phyloP scores from a whole-genome alignment of 1,284 basidiomycete species.

The Microbotryomycetes sp. region DNA sequence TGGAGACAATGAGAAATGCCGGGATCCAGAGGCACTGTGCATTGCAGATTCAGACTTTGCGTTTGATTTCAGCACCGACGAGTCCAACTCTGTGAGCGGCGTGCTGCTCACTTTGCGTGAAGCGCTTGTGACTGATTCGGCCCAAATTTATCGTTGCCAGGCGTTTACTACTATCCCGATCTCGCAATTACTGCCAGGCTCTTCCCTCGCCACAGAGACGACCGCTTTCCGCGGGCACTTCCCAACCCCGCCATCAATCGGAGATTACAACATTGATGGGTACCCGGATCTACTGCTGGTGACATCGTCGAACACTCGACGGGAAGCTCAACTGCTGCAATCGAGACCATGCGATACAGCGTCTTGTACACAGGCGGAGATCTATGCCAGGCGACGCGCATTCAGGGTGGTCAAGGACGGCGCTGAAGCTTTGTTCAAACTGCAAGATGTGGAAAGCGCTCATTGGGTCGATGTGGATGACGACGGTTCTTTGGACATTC shows the following conservation, averaged over 20 bases:
- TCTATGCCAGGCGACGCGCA: slow-evolving; percentile 50
- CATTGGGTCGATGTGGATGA: slow-evolving; percentile 91
- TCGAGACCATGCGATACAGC: slow-evolving; percentile 61
- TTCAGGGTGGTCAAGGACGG: slow-evolving; percentile 60
- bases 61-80: slow-evolving; percentile 56
- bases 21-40: slow-evolving; percentile 74
- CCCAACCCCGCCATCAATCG: slow-evolving; percentile 72
- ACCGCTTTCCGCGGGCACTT: slow-evolving; percentile 52
- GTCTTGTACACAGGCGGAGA: slow-evolving; percentile 28
- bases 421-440: slow-evolving; percentile 55
- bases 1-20: slow-evolving; percentile 49
- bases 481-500: slow-evolving; percentile 88
- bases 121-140: not conserved
- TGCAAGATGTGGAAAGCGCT: slow-evolving; percentile 72
- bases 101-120: not conserved
- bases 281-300: slow-evolving; percentile 84
- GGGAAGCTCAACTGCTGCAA: slow-evolving; percentile 57
- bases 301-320: slow-evolving; percentile 33
- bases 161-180: slow-evolving; percentile 63
- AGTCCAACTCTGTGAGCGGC: slow-evolving; percentile 15
- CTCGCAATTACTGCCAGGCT: slow-evolving; percentile 54
- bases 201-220: slow-evolving; percentile 57
- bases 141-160: slow-evolving; percentile 43
- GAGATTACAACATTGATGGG: slow-evolving; percentile 90
- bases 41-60: slow-evolving; percentile 69